Base-by-base conservation (phyloP, 2,329 filamentous ascomycete genomes). In the Calonectria hawksworthii region DNA sequence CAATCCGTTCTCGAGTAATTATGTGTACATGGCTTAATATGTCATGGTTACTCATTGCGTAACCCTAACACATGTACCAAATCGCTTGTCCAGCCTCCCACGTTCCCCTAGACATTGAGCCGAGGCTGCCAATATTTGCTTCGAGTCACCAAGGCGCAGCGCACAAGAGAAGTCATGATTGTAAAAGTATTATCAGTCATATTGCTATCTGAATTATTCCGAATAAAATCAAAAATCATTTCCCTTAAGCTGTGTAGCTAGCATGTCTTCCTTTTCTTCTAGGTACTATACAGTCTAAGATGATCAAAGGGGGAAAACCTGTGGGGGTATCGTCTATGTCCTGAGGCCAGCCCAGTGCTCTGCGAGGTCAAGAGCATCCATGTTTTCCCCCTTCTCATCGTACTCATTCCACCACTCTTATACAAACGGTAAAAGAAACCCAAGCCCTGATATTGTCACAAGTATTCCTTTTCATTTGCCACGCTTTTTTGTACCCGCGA, bases 301-400 rank as follows among this genome's bases (percentile, higher is more conserved):
- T 72, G 74, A 71, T 74, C 73, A 63, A 76, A 80, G 69, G 76
- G 80, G 76, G 66, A 47, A 75, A 78, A 73, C 75, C 73, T 76
- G 74, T 78, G 75, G 78, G 79, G 80, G 82, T 83, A 83, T 84
- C 83, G 79, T 84, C 76, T 81, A 79, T 72, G 72, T 82, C 77
- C 79, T 80, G 79, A 83, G 82, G 80, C 81, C 82, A 80, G 82
- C 81, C 82, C 80, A 81, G 80, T 78, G 77, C 75, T 78, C 75
- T 75, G 63, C 73, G 75, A 59, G 75, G 74, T 74, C 76, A 73
- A 73, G 75, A 78, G 75, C 80, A 75, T 75, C 74, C 76, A 75
- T 69, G 73, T 68, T 70, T 75, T 74, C 69, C 61, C 72, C 77
- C 78, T 68, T 74, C 21, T 73, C 72, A 76, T 74, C 74, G 51